These are phyloP conservation scores for Thelonectria discophora DNA, from an alignment of 2,329 filamentous ascomycete species.

Conservation along the genomic window DNA sequence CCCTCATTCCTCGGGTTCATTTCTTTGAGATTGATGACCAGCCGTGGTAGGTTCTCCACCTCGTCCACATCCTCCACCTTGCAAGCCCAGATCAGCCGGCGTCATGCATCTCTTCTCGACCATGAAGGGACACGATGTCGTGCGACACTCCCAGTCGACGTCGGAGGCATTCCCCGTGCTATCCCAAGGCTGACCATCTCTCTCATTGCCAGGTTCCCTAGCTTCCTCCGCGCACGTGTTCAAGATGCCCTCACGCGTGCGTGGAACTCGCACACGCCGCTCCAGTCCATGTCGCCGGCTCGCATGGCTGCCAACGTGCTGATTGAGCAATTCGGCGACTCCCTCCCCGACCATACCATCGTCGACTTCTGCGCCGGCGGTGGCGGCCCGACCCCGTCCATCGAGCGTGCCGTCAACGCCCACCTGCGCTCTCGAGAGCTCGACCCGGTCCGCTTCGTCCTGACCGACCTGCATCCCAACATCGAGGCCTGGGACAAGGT, in stretches of 20 bases:
- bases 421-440: slow-evolving; percentile 43
- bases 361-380: slow-evolving; percentile 81
- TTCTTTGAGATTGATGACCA: slow-evolving; percentile 75
- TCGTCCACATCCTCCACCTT: not conserved
- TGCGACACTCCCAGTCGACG: not conserved
- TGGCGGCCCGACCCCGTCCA: slow-evolving; percentile 73
- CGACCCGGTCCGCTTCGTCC: slow-evolving; percentile 62
- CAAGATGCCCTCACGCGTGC: slow-evolving; percentile 71
- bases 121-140: not conserved
- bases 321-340: slow-evolving; percentile 56
- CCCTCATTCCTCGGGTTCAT: slow-evolving; percentile 66
- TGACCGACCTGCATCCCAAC: slow-evolving; percentile 74
- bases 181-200: not conserved
- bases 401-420: slow-evolving; percentile 68
- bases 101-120: not conserved
- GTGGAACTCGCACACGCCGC: slow-evolving; percentile 68
- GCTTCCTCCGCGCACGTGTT: slow-evolving; percentile 69
- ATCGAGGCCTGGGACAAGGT: slow-evolving; percentile 66
- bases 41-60: slow-evolving; percentile 59
- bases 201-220: slow-evolving; percentile 64
- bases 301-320: slow-evolving; percentile 68
- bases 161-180: not conserved
- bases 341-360: slow-evolving; percentile 65
- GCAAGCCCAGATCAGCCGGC: not conserved
- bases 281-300: slow-evolving; percentile 67